Evolutionary conservation across 805 yeast genomes (phyloP), one percentile per base, ranked within the genome.

Genomic region (Candida morakotiae): DNA sequence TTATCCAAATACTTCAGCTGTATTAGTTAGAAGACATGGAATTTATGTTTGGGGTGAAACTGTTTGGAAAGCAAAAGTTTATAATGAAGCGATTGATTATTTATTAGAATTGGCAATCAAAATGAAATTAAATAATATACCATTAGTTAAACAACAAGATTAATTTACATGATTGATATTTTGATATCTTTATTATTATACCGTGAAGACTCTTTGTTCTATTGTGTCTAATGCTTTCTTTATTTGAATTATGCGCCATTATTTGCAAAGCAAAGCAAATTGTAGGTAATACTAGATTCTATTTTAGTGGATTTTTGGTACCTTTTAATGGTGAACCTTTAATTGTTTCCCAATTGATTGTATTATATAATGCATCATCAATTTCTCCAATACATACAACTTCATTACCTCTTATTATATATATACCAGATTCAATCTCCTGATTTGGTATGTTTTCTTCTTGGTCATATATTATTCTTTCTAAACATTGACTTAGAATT

Each of bases 31-130:
- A 59, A 72, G 96, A 52, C 98, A 91, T 54, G 98, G 98, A 1
- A 81, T 91, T 31, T 91, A 82, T 55, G 96, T 88, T n/a, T 91
- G 97, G 97, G 97, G 97, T 17, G 87, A 83, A 49, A 78, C 74
- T 18, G 85, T 87, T 9, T 84, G 94, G 85, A 87, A 89, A 61
- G 96, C 97, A 34, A 91, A 91, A 61, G 75, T 91, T 10, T 83
- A 84, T 57, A 88, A 88, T 55, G 98, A 91, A 60, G 95, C 96
- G 13, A 78, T 91, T 42, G 97, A 91, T 53, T 91, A 89, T 55
- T 62, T 91, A 44, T 67, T 91, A 51, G 96, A 86, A 45, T 60
- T 89, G 46, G 95, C 93, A 1, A 75, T 89, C 25, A 83, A 83
- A 54, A 85, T 88, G 95, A 75, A 77, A 46, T 76, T 73, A 48